A percentile compares a stretch with the other conserved stretches of the same genome.
Evolutionary conservation across 495 filamentous ascomycete genomes (phyloP).

Genomic region (Tetracladium marchalianum): DNA sequence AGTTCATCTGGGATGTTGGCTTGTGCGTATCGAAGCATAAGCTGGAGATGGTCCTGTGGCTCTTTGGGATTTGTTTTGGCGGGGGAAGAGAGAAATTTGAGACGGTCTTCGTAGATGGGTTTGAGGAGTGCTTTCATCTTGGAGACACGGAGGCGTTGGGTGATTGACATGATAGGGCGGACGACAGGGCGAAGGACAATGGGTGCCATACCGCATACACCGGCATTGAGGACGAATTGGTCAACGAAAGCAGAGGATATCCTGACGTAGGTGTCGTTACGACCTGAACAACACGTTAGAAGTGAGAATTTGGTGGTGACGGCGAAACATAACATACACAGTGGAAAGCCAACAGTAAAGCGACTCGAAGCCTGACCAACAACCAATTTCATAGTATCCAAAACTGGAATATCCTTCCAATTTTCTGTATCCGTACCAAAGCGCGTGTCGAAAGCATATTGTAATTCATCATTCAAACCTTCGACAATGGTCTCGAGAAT

Average conservation of each 20-base stretch:
- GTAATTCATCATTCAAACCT: neutral
- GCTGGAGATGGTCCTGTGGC: slow-evolving; percentile 27
- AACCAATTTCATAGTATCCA: slow-evolving; percentile 22
- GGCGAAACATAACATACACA: slow-evolving; percentile 19
- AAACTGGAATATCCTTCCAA: slow-evolving; percentile 8
- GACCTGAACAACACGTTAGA: slow-evolving; percentile 12
- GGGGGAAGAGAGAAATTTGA: neutral
- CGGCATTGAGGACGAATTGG: slow-evolving; percentile 19
- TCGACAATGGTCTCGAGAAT: neutral
- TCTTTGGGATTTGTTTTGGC: slow-evolving; percentile 14
- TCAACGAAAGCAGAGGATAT: slow-evolving; percentile 16
- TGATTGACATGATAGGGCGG: slow-evolving; percentile 8
- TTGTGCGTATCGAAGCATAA: slow-evolving; percentile 26
- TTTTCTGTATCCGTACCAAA: neutral
- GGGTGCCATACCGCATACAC: slow-evolving; percentile 18
- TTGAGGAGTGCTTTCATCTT: slow-evolving; percentile 17
- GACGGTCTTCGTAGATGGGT: slow-evolving; percentile 5
- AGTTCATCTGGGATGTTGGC: slow-evolving; percentile 24
- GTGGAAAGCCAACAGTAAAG: slow-evolving; percentile 29
- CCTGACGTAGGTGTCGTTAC: slow-evolving; percentile 20
- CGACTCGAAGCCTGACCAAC: slow-evolving; percentile 26
- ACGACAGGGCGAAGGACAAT: slow-evolving; percentile 21
- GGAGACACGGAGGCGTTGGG: neutral
- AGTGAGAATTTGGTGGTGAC: neutral
- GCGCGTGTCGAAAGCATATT: neutral